A percentile compares a stretch with the other conserved stretches of the same genome.
These are phyloP conservation scores for Maudiozyma turicensis DNA, from an alignment of 805 yeast genomes.

Conservation along the genomic window DNA sequence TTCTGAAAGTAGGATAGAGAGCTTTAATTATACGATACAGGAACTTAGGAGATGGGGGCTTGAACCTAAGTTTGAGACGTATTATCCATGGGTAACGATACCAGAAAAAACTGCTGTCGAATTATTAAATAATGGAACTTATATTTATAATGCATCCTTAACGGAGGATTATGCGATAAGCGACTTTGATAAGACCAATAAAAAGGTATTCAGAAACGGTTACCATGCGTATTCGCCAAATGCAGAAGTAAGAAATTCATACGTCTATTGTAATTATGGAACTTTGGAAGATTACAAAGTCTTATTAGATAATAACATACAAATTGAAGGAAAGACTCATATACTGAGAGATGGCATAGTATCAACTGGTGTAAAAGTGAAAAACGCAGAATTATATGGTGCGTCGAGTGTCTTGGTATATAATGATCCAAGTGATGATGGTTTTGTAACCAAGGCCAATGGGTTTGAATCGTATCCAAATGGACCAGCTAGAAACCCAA, in stretches of 20 bases:
- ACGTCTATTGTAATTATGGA: slow-evolving; percentile 55
- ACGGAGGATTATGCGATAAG: slow-evolving; percentile 36
- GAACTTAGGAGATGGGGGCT: slow-evolving; percentile 45
- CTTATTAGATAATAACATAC: slow-evolving; percentile 33
- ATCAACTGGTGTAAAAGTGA: slow-evolving; percentile 47
- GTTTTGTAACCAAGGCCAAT: slow-evolving; percentile 41
- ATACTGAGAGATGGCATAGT: slow-evolving; percentile 44
- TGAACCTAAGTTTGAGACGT: slow-evolving; percentile 40
- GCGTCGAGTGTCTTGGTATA: slow-evolving; percentile 49
- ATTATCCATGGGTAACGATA: slow-evolving; percentile 45
- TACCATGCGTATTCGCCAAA: slow-evolving; percentile 58
- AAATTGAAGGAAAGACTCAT: slow-evolving; percentile 46
- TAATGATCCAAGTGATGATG: slow-evolving; percentile 41
- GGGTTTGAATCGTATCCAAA: slow-evolving; percentile 51
- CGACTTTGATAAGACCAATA: slow-evolving; percentile 33
- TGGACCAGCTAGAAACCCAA: slow-evolving; percentile 58
- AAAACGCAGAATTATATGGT: slow-evolving; percentile 52
- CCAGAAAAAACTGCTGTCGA: slow-evolving; percentile 38
- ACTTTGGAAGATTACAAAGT: slow-evolving; percentile 41
- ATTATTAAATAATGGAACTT: slow-evolving; percentile 27
- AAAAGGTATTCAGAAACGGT: slow-evolving; percentile 31
- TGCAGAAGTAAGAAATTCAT: slow-evolving; percentile 49
- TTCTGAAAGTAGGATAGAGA: slow-evolving; percentile 36
- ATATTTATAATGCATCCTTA: slow-evolving; percentile 40
- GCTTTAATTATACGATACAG: slow-evolving; percentile 41